These are phyloP conservation scores for Pilatotrama ljubarskyi DNA, from an alignment of 768 basidiomycete species.

Conservation along the genomic window DNA sequence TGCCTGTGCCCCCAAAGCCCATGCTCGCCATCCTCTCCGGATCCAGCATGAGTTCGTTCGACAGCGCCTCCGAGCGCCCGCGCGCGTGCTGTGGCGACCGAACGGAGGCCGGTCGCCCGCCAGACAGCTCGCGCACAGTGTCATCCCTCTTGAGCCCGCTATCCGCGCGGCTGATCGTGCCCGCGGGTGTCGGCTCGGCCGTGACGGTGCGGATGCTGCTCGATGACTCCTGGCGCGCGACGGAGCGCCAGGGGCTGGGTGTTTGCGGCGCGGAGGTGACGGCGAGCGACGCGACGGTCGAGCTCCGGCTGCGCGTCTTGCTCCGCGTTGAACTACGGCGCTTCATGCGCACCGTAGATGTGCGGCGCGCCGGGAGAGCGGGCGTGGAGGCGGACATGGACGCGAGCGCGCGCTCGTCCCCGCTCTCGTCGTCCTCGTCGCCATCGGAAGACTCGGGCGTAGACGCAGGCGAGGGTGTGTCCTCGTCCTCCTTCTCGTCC, in stretches of 20 bases:
- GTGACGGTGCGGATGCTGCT: slow-evolving; percentile 76
- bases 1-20: not conserved
- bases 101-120: not conserved
- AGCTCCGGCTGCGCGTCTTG: slow-evolving; percentile 57
- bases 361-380: slow-evolving; percentile 4
- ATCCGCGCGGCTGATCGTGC: slow-evolving; percentile 21
- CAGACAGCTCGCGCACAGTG: slow-evolving; percentile 19
- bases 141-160: slow-evolving; percentile 20
- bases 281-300: slow-evolving; percentile 63
- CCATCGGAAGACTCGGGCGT: slow-evolving; percentile 48
- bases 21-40: not conserved
- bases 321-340: slow-evolving; percentile 23
- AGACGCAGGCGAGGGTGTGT: slow-evolving; percentile 61
- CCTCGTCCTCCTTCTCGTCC: slow-evolving; percentile 49
- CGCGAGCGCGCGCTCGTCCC: slow-evolving; percentile 31
- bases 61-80: slow-evolving; percentile 24
- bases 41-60: slow-evolving; percentile 22
- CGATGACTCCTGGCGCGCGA: slow-evolving; percentile 53
- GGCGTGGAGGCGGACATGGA: not conserved
- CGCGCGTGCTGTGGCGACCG: slow-evolving; percentile 18
- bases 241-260: not conserved
- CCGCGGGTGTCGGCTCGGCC: slow-evolving; percentile 45
- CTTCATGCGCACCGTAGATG: not conserved
- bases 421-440: slow-evolving; percentile 19
- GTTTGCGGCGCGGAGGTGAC: slow-evolving; percentile 35